Evolutionary conservation across 164 flowering plant genomes (phyloP).

Genomic region (Cinnamomum micranthum): DNA sequence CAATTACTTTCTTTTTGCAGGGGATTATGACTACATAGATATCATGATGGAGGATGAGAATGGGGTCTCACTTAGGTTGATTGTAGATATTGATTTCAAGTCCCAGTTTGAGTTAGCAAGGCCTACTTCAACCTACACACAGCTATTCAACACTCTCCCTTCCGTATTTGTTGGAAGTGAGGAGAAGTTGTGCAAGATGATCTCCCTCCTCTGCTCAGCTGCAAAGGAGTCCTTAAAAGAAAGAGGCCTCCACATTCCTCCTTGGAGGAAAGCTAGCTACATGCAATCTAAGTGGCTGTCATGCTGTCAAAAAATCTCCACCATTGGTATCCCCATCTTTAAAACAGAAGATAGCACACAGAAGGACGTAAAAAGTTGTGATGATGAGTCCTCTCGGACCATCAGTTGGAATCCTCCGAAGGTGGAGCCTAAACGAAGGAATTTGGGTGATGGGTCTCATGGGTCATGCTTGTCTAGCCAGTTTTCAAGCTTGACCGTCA

Average conservation of each 20-base stretch:
- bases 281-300: slow-evolving; percentile 59
- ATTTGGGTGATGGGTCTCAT: slow-evolving; percentile 22
- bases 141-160: slow-evolving; percentile 41
- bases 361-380: slow-evolving; percentile 11
- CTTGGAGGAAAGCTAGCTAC: slow-evolving; percentile 55
- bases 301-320: slow-evolving; percentile 9
- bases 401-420: slow-evolving; percentile 32
- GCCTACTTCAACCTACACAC: slow-evolving; percentile 43
- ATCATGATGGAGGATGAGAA: slow-evolving; percentile 16
- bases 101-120: slow-evolving; percentile 66
- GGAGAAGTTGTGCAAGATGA: slow-evolving; percentile 33
- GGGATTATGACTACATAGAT: slow-evolving; percentile 61
- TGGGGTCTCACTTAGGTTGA: slow-evolving; percentile 29
- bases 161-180: slow-evolving; percentile 46
- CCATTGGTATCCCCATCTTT: not conserved
- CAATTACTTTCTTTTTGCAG: slow-evolving; percentile 28
- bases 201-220: slow-evolving; percentile 43
- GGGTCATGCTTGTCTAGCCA: slow-evolving; percentile 10
- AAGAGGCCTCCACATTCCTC: slow-evolving; percentile 55
- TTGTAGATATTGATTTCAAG: slow-evolving; percentile 60
- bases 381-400: slow-evolving; percentile 2
- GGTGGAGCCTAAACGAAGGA: slow-evolving; percentile 26
- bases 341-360: not conserved
- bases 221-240: slow-evolving; percentile 47
- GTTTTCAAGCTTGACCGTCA: not conserved